phyloP scores from a whole-genome alignment of 352 stramenopile species.

The Plasmopara muralis region DNA sequence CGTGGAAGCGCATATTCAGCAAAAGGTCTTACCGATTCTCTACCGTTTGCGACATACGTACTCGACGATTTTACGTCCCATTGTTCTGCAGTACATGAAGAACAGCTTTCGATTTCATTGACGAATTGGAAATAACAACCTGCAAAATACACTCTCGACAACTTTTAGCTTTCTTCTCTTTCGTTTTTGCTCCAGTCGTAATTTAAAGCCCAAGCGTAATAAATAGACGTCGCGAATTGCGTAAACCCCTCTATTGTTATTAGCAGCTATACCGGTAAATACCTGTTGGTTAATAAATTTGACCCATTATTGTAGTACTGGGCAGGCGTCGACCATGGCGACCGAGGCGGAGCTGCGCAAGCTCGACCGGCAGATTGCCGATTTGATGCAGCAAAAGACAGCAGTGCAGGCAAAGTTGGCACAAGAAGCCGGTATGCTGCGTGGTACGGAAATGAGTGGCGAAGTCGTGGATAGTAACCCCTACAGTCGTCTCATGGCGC shows the following conservation, averaged over 20 bases:
- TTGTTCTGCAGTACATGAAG: conserved; percentile 73
- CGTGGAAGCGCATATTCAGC: conserved; percentile 79
- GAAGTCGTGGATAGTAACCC: conserved; percentile 83
- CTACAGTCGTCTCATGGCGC: conserved; percentile 86
- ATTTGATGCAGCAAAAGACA: conserved; percentile 70
- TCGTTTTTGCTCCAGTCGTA: no score
- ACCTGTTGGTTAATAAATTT: no score
- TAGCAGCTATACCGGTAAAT: no score
- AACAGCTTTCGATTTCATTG: conserved; percentile 56
- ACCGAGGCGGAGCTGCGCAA: conserved; percentile 43
- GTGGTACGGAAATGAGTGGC: conserved; percentile 56
- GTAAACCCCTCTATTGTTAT: no score
- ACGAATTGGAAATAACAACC: conserved; percentile 18
- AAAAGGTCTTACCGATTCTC: conserved; percentile 77
- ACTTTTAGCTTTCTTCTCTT: no score
- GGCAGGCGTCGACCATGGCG: neutral
- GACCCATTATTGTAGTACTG: no score
- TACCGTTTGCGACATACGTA: conserved; percentile 71
- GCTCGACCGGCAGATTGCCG: conserved; percentile 66
- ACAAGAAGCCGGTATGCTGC: conserved; percentile 23
- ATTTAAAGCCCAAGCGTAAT: no score
- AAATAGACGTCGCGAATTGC: neutral
- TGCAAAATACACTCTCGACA: no score
- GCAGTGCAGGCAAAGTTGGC: conserved; percentile 48
- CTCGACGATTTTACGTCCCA: conserved; percentile 67